phyloP scores from a whole-genome alignment of 2,329 filamentous ascomycete species.

The Stagonosporopsis vannaccii region DNA sequence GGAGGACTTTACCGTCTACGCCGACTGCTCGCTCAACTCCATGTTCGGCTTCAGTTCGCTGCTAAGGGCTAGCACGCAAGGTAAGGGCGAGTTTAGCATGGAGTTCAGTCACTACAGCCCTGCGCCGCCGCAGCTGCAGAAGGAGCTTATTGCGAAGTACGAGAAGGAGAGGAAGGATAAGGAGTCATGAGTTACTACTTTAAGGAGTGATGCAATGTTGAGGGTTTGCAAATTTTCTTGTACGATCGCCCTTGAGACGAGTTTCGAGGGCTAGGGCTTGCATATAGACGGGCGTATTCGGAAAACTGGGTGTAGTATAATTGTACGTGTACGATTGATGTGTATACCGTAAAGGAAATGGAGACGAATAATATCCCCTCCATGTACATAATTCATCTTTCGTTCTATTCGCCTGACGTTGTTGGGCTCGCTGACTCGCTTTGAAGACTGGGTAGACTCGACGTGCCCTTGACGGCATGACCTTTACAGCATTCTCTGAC shows the following conservation, averaged over 20 bases:
- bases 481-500: background rate
- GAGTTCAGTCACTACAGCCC: slow-evolving; percentile 96
- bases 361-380: slow-evolving; percentile 28
- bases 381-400: background rate
- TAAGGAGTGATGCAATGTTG: background rate
- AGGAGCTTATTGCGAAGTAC: slow-evolving; percentile 72
- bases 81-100: slow-evolving; percentile 98
- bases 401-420: background rate
- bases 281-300: slow-evolving; percentile 32
- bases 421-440: background rate
- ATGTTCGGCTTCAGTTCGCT: slow-evolving; percentile 98
- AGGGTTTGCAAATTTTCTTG: slow-evolving; percentile 7
- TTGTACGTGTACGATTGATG: slow-evolving; percentile 30
- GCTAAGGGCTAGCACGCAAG: slow-evolving; percentile 90
- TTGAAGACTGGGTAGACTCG: background rate
- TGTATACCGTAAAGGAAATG: slow-evolving; percentile 9
- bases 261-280: slow-evolving; percentile 19
- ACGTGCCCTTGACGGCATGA: background rate
- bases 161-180: slow-evolving; percentile 71
- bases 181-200: slow-evolving; percentile 59
- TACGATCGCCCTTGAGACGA: background rate
- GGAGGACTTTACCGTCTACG: slow-evolving; percentile 91
- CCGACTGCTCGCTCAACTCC: slow-evolving; percentile 90
- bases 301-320: slow-evolving; percentile 19
- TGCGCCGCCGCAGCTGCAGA: slow-evolving; percentile 88